A percentile compares a stretch with the other conserved stretches of the same genome.
These are phyloP conservation scores for Astragalus membranaceus DNA, from an alignment of 306 rosid genomes.

Conservation along the genomic window DNA sequence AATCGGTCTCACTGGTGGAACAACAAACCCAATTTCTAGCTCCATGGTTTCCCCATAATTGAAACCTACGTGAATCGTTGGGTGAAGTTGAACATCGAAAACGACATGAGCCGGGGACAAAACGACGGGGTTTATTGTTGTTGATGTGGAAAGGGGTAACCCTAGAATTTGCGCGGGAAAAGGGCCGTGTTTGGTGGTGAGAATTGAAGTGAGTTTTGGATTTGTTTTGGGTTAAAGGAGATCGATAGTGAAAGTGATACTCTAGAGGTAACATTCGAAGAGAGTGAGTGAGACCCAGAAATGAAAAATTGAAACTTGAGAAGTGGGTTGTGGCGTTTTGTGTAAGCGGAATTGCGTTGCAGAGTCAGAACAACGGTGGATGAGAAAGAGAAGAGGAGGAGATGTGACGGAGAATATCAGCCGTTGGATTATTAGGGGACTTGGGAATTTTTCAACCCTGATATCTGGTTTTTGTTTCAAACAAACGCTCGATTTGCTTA, in stretches of 20 bases:
- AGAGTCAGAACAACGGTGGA: conserved; percentile 10
- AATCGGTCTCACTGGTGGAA: conserved; percentile 52
- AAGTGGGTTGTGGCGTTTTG: not conserved
- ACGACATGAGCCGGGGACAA: conserved; percentile 24
- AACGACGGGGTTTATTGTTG: conserved; percentile 22
- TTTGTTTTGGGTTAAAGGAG: conserved; percentile 37
- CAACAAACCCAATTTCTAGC: conserved; percentile 21
- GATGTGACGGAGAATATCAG: not conserved
- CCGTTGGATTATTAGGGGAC: conserved; percentile 61
- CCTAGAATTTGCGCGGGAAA: conserved; percentile 43
- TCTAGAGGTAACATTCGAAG: conserved; percentile 62
- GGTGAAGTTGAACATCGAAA: conserved; percentile 6
- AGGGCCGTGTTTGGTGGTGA: conserved; percentile 30
- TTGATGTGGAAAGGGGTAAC: conserved; percentile 16
- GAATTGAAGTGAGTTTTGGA: conserved; percentile 30
- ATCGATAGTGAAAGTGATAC: conserved; percentile 30
- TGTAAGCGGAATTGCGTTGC: not conserved
- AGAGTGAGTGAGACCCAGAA: conserved; percentile 3
- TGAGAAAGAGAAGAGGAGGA: not conserved
- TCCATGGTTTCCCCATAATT: conserved; percentile 38
- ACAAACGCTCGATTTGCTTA: too few species aligned
- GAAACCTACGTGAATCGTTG: conserved; percentile 30
- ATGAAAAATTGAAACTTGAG: conserved; percentile 13
- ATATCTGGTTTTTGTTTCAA: too few species aligned
- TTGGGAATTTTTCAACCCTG: too few species aligned